These are phyloP conservation scores for Trichophyton benhamiae DNA, from an alignment of 2,329 filamentous ascomycete species.

Conservation along the genomic window DNA sequence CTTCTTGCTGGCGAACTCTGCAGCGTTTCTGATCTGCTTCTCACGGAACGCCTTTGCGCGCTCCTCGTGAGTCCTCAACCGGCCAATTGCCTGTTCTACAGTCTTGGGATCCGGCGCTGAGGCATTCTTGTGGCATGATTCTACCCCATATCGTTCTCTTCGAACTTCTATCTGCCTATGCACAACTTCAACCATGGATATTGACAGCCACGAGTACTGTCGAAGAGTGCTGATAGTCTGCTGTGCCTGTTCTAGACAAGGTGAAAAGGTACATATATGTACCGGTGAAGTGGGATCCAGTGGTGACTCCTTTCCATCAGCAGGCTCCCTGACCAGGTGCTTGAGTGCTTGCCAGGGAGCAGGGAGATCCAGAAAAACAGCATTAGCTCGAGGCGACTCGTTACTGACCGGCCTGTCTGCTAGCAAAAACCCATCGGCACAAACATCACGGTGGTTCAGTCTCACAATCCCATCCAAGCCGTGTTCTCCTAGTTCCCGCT, in stretches of 20 bases:
- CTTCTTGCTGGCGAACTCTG: neutral
- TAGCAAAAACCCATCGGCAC: constrained; percentile 37
- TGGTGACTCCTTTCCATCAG: constrained; percentile 32
- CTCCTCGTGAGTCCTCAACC: constrained; percentile 61
- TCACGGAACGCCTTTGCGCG: constrained; percentile 54
- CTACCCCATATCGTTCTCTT: constrained; percentile 66
- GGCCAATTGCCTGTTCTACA: constrained; percentile 65
- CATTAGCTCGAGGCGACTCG: constrained; percentile 33
- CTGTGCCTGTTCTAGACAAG: constrained; percentile 92
- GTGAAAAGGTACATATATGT: constrained; percentile 86
- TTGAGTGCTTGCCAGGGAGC: constrained; percentile 40
- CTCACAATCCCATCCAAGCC: constrained; percentile 34
- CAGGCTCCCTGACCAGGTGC: constrained; percentile 32
- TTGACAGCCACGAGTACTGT: constrained; percentile 74
- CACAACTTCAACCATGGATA: constrained; percentile 82
- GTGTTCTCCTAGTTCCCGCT: constrained; percentile 33
- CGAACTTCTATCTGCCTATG: constrained; percentile 69
- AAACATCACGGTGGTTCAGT: constrained; percentile 39
- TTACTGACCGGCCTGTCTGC: constrained; percentile 20
- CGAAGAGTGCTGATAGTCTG: constrained; percentile 72
- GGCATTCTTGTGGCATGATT: constrained; percentile 48
- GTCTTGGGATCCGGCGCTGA: constrained; percentile 53
- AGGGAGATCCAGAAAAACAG: constrained; percentile 40
- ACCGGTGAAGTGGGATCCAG: constrained; percentile 61
- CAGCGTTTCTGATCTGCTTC: constrained; percentile 13